Percentiles rank a stretch among this genome's conserved stretches.
Conservation (phyloP, 208 protist species). For the Herpetomonas tarakana region DNA sequence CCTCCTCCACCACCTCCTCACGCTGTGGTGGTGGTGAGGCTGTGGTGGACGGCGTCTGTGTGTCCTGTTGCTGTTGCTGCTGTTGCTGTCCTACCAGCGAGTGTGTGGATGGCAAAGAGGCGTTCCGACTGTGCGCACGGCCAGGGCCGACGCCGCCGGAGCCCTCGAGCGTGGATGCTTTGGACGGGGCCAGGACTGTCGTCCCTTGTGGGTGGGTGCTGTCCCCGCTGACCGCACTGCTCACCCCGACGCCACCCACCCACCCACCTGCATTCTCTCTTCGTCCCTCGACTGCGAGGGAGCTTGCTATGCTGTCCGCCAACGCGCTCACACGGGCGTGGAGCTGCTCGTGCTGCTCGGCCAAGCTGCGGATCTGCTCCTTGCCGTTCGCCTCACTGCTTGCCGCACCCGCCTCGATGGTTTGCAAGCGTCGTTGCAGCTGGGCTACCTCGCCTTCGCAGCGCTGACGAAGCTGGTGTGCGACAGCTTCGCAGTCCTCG, state of each 20-base stretch:
- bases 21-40: neutral
- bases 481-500: neutral
- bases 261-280: no score
- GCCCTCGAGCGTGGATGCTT: neutral
- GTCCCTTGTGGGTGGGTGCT: neutral
- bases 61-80: neutral
- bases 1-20: neutral
- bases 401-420: slow-evolving; percentile 6
- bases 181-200: neutral
- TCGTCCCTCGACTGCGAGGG: neutral
- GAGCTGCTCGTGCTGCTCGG: slow-evolving; percentile 10
- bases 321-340: neutral
- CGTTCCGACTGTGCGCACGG: no score
- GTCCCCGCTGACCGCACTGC: neutral
- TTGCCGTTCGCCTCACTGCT: slow-evolving; percentile 1
- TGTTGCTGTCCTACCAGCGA: no score
- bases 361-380: slow-evolving; percentile 1
- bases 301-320: neutral
- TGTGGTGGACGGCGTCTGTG: neutral
- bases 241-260: no score
- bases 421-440: slow-evolving; percentile 7
- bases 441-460: neutral
- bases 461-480: neutral
- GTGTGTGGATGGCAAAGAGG: no score
- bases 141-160: no score